A percentile compares a stretch with the other conserved stretches of the same genome.
These are phyloP conservation scores for Mrakia blollopis DNA, from an alignment of 768 basidiomycete species.

Conservation along the genomic window DNA sequence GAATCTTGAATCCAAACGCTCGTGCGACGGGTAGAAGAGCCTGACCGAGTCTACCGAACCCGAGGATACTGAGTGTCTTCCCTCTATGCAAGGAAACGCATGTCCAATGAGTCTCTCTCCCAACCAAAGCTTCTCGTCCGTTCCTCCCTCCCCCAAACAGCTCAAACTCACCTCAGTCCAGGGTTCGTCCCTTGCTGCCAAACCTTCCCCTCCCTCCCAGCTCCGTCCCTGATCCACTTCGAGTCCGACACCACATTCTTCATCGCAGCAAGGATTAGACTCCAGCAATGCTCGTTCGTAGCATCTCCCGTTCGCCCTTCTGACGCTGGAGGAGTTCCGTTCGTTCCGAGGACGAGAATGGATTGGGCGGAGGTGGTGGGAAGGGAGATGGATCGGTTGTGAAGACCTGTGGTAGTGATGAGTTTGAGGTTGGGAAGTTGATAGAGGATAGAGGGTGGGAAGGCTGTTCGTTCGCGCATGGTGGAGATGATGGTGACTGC, in stretches of 20 bases:
- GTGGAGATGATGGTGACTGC: constrained; percentile 53
- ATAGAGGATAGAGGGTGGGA: constrained; percentile 52
- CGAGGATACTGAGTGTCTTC: constrained; percentile 58
- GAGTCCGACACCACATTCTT: constrained; percentile 55
- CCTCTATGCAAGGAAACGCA: constrained; percentile 42
- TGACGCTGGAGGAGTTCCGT: constrained; percentile 46
- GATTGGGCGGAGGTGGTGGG: constrained; percentile 51
- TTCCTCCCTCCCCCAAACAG: too few relatives aligned
- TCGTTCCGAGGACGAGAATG: constrained; percentile 55
- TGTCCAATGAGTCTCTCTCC: background rate
- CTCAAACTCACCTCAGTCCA: background rate
- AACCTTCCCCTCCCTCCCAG: constrained; percentile 36
- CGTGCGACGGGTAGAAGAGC: constrained; percentile 53
- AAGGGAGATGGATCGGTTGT: constrained; percentile 54
- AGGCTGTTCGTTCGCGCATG: constrained; percentile 64
- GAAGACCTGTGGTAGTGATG: constrained; percentile 56
- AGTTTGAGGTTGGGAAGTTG: constrained; percentile 58
- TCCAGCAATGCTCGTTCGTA: constrained; percentile 60
- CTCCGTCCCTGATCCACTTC: constrained; percentile 49
- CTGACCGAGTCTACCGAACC: constrained; percentile 57
- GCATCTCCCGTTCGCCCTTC: background rate
- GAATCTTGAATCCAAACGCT: constrained; percentile 57
- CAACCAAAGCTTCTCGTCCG: too few relatives aligned
- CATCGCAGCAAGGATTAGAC: constrained; percentile 54
- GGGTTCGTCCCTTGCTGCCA: constrained; percentile 52